Conservation (phyloP, 192 early-diverging fungal species). For the Backusella sp. region DNA sequence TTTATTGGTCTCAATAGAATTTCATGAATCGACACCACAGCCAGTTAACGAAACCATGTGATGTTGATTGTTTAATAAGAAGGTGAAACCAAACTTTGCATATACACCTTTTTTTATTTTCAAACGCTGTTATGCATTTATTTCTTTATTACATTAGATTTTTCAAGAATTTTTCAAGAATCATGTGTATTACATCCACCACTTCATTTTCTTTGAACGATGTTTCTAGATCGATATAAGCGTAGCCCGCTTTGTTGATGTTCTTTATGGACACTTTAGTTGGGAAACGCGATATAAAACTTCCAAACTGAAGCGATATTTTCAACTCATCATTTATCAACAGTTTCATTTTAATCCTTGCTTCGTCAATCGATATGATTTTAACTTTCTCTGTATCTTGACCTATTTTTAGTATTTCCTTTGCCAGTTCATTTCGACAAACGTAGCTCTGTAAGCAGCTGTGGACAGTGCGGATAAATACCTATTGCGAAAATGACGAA, state of each 20-base stretch:
- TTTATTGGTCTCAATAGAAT: not conserved
- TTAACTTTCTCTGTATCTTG: not conserved
- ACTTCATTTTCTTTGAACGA: not conserved
- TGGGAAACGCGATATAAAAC: not conserved
- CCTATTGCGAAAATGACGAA: not conserved
- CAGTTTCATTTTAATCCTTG: not conserved
- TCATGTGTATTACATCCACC: not conserved
- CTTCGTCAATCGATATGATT: not conserved
- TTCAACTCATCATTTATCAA: not conserved
- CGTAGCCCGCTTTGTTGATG: not conserved
- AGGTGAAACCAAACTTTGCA: not conserved
- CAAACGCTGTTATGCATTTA: not conserved
- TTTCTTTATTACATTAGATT: not conserved
- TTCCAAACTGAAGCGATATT: not conserved
- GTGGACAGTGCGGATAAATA: not conserved
- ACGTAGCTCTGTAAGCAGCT: not conserved
- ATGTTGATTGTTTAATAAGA: not conserved
- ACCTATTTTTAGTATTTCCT: not conserved
- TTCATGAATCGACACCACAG: not conserved
- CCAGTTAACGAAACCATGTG: not conserved
- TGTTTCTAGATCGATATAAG: not conserved
- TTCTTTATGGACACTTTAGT: not conserved
- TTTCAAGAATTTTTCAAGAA: not conserved
- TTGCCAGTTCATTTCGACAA: not conserved
- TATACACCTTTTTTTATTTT: not conserved